Conservation (phyloP, 129 eudicot species). For the Pseudognaphalium luteoalbum region DNA sequence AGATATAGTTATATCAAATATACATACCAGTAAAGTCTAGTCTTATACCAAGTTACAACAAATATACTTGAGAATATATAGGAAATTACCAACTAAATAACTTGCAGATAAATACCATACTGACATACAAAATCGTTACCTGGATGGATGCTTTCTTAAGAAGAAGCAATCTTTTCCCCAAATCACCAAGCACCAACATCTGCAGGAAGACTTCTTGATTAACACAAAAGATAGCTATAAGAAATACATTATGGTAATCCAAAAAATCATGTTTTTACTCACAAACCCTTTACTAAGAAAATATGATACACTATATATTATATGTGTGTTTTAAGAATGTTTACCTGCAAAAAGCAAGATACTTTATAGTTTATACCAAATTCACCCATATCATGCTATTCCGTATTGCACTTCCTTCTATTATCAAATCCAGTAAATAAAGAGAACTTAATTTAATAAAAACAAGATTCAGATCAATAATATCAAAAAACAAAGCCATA, state of each 20-base stretch:
- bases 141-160: conserved; percentile 16
- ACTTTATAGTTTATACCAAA: conserved; percentile 14
- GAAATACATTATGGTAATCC: neutral
- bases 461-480: neutral
- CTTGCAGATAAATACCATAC: neutral
- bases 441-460: conserved; percentile 5
- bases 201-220: conserved; percentile 4
- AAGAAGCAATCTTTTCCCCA: neutral
- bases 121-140: conserved; percentile 7
- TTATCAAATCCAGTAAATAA: conserved; percentile 3
- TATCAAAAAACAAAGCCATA: neutral
- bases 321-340: neutral
- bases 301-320: no score
- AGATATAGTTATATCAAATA: no score
- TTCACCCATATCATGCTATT: neutral
- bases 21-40: no score
- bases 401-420: no score
- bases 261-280: no score
- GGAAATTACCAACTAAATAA: no score
- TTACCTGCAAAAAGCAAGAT: conserved; percentile 24
- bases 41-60: no score
- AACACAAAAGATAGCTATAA: neutral
- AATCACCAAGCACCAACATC: neutral
- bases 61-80: no score
- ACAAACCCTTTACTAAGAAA: neutral